phyloP scores from a whole-genome alignment of 1,284 basidiomycete species.

The Macrocybe sp. region DNA sequence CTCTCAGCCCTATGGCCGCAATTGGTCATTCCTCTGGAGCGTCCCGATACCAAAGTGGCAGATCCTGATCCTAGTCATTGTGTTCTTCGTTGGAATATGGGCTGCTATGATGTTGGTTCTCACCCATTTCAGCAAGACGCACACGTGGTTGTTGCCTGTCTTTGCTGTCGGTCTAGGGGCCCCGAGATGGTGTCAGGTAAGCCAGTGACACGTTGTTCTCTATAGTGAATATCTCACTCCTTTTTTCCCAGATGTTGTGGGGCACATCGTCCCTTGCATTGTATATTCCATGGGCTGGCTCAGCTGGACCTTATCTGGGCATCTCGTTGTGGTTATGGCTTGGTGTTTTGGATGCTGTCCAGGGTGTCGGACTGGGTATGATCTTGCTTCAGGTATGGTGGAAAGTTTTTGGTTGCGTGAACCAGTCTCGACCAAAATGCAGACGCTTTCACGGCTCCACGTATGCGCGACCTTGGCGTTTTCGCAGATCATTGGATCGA shows the following conservation, averaged over 20 bases:
- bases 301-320: constrained; percentile 80
- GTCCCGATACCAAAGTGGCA: constrained; percentile 81
- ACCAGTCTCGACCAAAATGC: constrained; percentile 6
- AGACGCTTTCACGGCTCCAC: constrained; percentile 87
- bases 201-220: constrained; percentile 10
- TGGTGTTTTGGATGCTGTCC: constrained; percentile 87
- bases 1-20: constrained; percentile 77
- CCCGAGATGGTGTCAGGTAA: constrained; percentile 86
- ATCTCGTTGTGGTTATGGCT: constrained; percentile 91
- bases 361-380: constrained; percentile 92
- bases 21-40: constrained; percentile 91
- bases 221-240: constrained; percentile 3
- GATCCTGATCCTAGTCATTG: constrained; percentile 71
- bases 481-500: constrained; percentile 76
- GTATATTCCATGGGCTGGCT: constrained; percentile 89
- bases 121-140: constrained; percentile 85
- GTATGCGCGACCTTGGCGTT: constrained; percentile 89
- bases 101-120: constrained; percentile 67
- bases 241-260: constrained; percentile 64
- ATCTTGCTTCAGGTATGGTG: constrained; percentile 75
- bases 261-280: constrained; percentile 83
- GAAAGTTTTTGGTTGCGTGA: not conserved
- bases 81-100: constrained; percentile 88
- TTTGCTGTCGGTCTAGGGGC: constrained; percentile 92
- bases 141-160: constrained; percentile 90